A percentile compares a stretch with the other conserved stretches of the same genome.
phyloP scores from a whole-genome alignment of 2,329 filamentous ascomycete genomes.

The Aureobasidium uvarum region DNA sequence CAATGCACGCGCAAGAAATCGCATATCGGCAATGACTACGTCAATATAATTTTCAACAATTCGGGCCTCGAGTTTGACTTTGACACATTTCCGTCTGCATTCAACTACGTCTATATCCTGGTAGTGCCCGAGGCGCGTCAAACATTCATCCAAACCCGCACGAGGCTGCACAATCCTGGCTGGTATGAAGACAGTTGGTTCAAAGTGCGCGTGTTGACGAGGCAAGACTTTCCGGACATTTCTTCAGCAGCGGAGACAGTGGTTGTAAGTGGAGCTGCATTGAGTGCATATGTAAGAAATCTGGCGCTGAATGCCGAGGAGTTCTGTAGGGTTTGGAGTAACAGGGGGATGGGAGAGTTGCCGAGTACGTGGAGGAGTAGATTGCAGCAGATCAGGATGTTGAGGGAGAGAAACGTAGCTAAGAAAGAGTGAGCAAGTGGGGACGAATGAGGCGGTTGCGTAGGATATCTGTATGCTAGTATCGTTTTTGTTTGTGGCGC shows the following conservation, averaged over 20 bases:
- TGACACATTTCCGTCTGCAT: slow-evolving; percentile 88
- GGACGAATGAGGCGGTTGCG: too few relatives aligned
- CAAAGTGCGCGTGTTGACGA: slow-evolving; percentile 83
- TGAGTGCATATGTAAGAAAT: slow-evolving; percentile 82
- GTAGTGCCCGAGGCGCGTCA: slow-evolving; percentile 82
- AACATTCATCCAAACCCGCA: slow-evolving; percentile 67
- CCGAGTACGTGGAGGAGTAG: slow-evolving; percentile 87
- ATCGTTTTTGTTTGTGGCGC: too few relatives aligned
- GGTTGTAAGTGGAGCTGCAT: slow-evolving; percentile 76
- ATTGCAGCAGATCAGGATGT: slow-evolving; percentile 75
- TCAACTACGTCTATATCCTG: slow-evolving; percentile 97
- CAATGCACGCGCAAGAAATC: slow-evolving; percentile 76
- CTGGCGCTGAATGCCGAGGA: slow-evolving; percentile 91
- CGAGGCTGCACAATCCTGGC: slow-evolving; percentile 43
- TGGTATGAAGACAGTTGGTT: slow-evolving; percentile 55
- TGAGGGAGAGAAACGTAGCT: slow-evolving; percentile 61
- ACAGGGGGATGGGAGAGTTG: slow-evolving; percentile 61
- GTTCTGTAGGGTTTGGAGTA: slow-evolving; percentile 88
- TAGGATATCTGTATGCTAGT: too few relatives aligned
- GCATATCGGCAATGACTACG: slow-evolving; percentile 96
- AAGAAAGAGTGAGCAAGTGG: background rate
- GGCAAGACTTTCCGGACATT: slow-evolving; percentile 84
- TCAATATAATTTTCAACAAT: slow-evolving; percentile 98
- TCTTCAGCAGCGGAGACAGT: slow-evolving; percentile 88
- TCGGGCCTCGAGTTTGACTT: slow-evolving; percentile 87